Conservation (phyloP, 2,329 filamentous ascomycete species). For the Trichoderma aggressivum region DNA sequence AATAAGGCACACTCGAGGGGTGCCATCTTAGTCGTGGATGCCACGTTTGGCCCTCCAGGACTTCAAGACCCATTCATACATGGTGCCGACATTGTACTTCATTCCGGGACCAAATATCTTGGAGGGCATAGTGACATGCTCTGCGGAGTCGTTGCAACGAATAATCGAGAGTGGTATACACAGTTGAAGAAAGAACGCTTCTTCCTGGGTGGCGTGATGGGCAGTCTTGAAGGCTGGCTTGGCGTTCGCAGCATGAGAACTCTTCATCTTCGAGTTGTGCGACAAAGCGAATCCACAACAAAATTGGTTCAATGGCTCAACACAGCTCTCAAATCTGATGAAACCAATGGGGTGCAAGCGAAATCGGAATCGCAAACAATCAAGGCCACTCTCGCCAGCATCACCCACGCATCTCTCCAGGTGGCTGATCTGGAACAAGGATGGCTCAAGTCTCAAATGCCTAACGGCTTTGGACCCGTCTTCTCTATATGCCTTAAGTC, state of each 20-base stretch:
- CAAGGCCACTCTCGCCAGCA: background rate
- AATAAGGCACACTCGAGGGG: slow-evolving; percentile 67
- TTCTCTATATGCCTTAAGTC: slow-evolving; percentile 70
- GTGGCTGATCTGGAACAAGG: slow-evolving; percentile 49
- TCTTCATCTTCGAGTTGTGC: slow-evolving; percentile 73
- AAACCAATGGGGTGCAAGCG: slow-evolving; percentile 63
- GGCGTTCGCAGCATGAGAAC: slow-evolving; percentile 83
- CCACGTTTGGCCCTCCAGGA: slow-evolving; percentile 88
- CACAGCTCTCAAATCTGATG: background rate
- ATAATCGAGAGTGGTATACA: slow-evolving; percentile 54
- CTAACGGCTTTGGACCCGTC: slow-evolving; percentile 82
- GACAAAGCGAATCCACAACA: slow-evolving; percentile 70
- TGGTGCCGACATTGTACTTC: slow-evolving; percentile 85
- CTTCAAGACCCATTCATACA: slow-evolving; percentile 79
- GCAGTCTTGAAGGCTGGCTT: slow-evolving; percentile 87
- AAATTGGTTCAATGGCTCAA: slow-evolving; percentile 70
- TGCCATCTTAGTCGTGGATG: slow-evolving; percentile 77
- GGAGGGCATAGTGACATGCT: slow-evolving; percentile 93
- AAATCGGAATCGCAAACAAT: slow-evolving; percentile 28
- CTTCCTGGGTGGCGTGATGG: slow-evolving; percentile 78
- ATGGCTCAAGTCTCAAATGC: slow-evolving; percentile 89
- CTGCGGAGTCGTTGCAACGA: slow-evolving; percentile 76
- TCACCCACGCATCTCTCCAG: background rate
- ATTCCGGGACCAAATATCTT: slow-evolving; percentile 95
- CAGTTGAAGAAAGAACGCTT: slow-evolving; percentile 65